Conservation (phyloP, 2,329 filamentous ascomycete genomes). For the Neonectria punicea region DNA sequence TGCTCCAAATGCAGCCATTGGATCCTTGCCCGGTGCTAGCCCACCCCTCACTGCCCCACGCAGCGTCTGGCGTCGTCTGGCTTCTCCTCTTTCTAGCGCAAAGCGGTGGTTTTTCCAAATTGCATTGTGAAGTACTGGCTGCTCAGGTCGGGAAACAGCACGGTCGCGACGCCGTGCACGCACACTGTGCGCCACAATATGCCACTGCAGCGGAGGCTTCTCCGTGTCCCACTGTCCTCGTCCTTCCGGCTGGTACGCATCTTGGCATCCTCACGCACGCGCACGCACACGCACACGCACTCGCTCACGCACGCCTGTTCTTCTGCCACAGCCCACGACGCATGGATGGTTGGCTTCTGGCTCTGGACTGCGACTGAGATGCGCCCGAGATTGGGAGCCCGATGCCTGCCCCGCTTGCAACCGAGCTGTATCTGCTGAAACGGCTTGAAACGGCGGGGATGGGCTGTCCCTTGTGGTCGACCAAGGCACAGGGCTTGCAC, state of each 20-base stretch:
- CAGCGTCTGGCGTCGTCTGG: conserved; percentile 24
- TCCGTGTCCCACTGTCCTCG: neutral
- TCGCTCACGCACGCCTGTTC: neutral
- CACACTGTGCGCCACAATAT: conserved; percentile 11
- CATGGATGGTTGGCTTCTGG: neutral
- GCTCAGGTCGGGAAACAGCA: conserved; percentile 8
- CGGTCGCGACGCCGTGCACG: conserved; percentile 3
- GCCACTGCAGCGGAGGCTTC: neutral
- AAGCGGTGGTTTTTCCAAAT: neutral
- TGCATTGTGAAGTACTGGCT: conserved; percentile 10
- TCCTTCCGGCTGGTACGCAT: neutral
- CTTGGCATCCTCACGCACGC: neutral
- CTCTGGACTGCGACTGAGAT: conserved; percentile 4
- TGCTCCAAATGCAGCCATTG: conserved; percentile 32
- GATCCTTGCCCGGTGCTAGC: conserved; percentile 21
- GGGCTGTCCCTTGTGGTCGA: conserved; percentile 15
- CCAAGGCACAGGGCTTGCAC: conserved; percentile 10
- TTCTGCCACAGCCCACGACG: neutral
- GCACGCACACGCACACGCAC: neutral
- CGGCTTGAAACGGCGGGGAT: conserved; percentile 41
- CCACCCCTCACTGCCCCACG: conserved; percentile 37
- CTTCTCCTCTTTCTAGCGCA: conserved; percentile 16
- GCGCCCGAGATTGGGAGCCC: conserved; percentile 28
- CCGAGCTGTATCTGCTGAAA: conserved; percentile 35
- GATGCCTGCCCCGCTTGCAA: conserved; percentile 33